These are phyloP conservation scores for Auricularia sp. DNA, from an alignment of 768 basidiomycete species.

Conservation along the genomic window DNA sequence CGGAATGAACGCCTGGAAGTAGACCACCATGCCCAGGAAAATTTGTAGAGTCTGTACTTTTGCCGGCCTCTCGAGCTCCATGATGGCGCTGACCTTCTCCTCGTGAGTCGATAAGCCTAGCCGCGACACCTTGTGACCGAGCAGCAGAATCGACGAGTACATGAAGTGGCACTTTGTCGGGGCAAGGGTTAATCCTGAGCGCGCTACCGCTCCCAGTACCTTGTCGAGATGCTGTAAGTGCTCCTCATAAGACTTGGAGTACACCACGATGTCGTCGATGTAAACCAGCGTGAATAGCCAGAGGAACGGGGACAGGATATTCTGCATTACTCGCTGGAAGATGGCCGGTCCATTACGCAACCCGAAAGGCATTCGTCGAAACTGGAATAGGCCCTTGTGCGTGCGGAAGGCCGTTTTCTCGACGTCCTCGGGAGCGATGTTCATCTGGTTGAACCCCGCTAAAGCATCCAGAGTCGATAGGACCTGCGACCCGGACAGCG, in stretches of 20 bases:
- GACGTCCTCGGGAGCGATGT: no score
- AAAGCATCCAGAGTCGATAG: no score
- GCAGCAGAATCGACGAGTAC: conserved; percentile 23
- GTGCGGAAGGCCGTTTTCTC: no score
- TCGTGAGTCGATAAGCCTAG: conserved; percentile 12
- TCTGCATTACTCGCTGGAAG: no score
- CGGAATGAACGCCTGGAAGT: conserved; percentile 27
- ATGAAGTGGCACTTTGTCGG: conserved; percentile 27
- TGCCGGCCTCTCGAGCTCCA: conserved; percentile 17
- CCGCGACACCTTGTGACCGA: conserved; percentile 24
- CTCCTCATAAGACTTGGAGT: conserved; percentile 9
- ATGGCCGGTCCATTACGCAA: no score
- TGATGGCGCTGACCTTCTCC: conserved; percentile 28
- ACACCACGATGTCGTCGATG: conserved; percentile 33
- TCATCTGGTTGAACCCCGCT: no score
- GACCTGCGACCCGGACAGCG: no score
- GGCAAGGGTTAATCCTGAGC: conserved; percentile 24
- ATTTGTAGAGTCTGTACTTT: conserved; percentile 21
- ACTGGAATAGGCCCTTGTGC: no score
- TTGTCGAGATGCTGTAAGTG: conserved; percentile 18
- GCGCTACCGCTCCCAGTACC: conserved; percentile 20
- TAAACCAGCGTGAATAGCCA: no score
- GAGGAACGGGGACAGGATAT: no score
- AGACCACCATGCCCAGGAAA: conserved; percentile 30
- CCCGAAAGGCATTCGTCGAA: no score